Base-by-base conservation (phyloP, 164 flowering plant species). In the Sedum album region DNA sequence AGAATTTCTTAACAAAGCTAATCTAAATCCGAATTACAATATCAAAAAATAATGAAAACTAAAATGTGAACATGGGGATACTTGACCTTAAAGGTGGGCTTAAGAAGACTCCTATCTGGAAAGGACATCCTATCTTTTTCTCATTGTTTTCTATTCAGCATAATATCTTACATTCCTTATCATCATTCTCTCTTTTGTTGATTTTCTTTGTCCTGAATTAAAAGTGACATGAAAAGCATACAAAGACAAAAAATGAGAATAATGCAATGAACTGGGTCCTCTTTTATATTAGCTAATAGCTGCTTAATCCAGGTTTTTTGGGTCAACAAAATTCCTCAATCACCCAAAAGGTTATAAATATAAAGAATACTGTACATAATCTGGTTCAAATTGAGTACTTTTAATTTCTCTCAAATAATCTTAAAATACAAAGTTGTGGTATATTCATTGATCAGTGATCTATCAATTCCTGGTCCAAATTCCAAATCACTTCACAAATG, bases 211-310 rank as follows among this genome's bases (percentile, higher is more conserved):
- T 57, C 31, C 14, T 30, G 33, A 30, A 57, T n/a, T n/a, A n/a
- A 28, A 57, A 57, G 62, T 28, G 17, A 57, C 33, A 57, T 57
- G 62, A 57, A 57, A 57, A 57, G 62, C 62, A 57, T 57, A 57
- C 62, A 28, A 11, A 26, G 14, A 11, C 30, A 31, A 25, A 25
- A 51, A n/a, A 21, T 55, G 61, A 55, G 14, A 55, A 55, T 55
- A 55, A 26, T 26, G 61, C 31, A 55, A 55, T 55, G 31, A 55
- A 55, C 31, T 25, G 61, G 8, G n/a, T n/a, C n/a, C n/a, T n/a
- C n/a, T n/a, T n/a, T n/a, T n/a, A n/a, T n/a, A n/a, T n/a, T n/a
- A n/a, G n/a, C n/a, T n/a, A n/a, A n/a, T n/a, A n/a, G n/a, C n/a
- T n/a, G n/a, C n/a, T n/a, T n/a, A n/a, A n/a, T n/a, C n/a, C n/a